Conservation (phyloP, 2,329 filamentous ascomycete species). For the Canariomyces notabilis region DNA sequence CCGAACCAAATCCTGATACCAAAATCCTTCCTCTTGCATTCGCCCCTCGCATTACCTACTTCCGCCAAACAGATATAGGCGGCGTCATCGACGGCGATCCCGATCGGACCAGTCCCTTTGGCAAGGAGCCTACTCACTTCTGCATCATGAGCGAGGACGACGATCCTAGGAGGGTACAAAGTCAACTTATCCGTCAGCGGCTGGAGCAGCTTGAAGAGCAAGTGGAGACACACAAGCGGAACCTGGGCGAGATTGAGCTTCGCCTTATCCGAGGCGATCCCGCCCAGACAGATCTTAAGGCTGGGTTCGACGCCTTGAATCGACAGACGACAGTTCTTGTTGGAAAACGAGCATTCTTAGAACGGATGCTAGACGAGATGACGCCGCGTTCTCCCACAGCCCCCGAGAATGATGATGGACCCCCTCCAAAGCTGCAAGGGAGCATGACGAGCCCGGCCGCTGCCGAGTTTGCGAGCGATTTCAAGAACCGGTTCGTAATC, state of each 20-base stretch:
- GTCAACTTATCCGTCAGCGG: slow-evolving; percentile 75
- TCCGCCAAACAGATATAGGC: slow-evolving; percentile 90
- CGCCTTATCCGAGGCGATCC: slow-evolving; percentile 49
- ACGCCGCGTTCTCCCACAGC: slow-evolving; percentile 32
- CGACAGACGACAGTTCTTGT: slow-evolving; percentile 52
- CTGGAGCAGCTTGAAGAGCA: slow-evolving; percentile 74
- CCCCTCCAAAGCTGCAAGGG: slow-evolving; percentile 48
- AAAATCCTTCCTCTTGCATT: slow-evolving; percentile 90
- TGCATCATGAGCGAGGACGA: slow-evolving; percentile 92
- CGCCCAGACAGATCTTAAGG: slow-evolving; percentile 46
- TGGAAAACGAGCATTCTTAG: slow-evolving; percentile 54
- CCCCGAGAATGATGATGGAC: slow-evolving; percentile 1
- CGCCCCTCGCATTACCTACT: slow-evolving; percentile 94
- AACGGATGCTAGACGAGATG: slow-evolving; percentile 53
- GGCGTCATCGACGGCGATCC: slow-evolving; percentile 75
- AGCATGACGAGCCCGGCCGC: slow-evolving; percentile 63
- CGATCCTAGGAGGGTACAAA: slow-evolving; percentile 84
- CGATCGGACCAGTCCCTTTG: slow-evolving; percentile 81
- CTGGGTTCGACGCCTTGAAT: slow-evolving; percentile 56
- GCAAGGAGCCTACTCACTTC: slow-evolving; percentile 85
- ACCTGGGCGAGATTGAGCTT: slow-evolving; percentile 71
- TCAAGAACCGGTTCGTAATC: slow-evolving; percentile 96
- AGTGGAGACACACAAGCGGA: slow-evolving; percentile 66
- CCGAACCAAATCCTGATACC: slow-evolving; percentile 84
- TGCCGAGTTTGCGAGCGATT: slow-evolving; percentile 85